Percentiles rank a stretch among this genome's conserved stretches.
phyloP scores from a whole-genome alignment of 345 rosid genomes.

The Triadica sebifera region DNA sequence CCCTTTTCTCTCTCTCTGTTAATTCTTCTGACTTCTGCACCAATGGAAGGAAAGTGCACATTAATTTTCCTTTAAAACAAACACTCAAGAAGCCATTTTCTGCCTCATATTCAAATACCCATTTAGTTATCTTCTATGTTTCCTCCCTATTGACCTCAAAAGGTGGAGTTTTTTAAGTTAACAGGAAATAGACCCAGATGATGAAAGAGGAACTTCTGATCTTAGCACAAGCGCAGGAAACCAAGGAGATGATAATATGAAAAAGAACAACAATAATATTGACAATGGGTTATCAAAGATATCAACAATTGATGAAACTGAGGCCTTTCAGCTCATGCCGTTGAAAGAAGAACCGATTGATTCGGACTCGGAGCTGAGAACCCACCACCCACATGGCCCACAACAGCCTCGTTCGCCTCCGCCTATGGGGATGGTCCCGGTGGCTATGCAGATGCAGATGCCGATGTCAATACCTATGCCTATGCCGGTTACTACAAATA shows the following conservation, averaged over 20 bases:
- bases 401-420: neutral
- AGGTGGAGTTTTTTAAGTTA: constrained; percentile 13
- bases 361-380: constrained; percentile 25
- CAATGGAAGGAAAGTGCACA: neutral
- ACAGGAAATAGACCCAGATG: constrained; percentile 24
- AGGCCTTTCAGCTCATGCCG: constrained; percentile 30
- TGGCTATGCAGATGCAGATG: constrained; percentile 25
- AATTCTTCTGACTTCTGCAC: neutral
- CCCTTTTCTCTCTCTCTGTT: neutral
- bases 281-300: constrained; percentile 15
- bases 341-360: constrained; percentile 42
- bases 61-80: constrained; percentile 5
- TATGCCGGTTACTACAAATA: constrained; percentile 9
- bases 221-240: constrained; percentile 40
- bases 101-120: too few relatives aligned
- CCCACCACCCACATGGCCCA: constrained; percentile 1
- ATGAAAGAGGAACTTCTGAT: constrained; percentile 38
- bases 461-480: constrained; percentile 14
- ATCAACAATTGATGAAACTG: constrained; percentile 19
- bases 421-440: constrained; percentile 25
- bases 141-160: neutral
- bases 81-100: neutral
- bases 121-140: too few relatives aligned
- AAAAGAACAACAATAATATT: neutral
- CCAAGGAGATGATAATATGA: neutral